Evolutionary conservation across 306 rosid genomes (phyloP).

Genomic region (Prunus padus): DNA sequence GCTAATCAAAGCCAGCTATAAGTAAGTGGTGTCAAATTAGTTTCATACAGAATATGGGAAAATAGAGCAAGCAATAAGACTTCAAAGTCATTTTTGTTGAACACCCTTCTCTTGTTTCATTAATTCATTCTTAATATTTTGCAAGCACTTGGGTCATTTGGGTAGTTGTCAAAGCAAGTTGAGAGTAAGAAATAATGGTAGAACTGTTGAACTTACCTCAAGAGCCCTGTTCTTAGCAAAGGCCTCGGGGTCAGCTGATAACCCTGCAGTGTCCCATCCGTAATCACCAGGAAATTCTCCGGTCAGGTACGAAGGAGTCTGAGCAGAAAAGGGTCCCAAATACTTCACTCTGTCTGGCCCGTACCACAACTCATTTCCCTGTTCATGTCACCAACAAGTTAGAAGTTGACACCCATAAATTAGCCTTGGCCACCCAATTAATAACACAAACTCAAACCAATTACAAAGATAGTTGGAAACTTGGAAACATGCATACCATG

Average conservation of each 20-base stretch:
- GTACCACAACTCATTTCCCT: constrained; percentile 84
- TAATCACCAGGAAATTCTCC: constrained; percentile 91
- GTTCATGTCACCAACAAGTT: constrained; percentile 7
- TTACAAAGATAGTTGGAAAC: not conserved
- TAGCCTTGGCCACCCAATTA: not conserved
- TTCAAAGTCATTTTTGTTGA: not conserved
- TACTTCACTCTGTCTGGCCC: constrained; percentile 89
- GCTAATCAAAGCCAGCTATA: too few species aligned
- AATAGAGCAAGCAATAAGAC: too few species aligned
- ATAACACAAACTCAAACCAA: not conserved
- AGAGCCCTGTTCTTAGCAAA: constrained; percentile 91
- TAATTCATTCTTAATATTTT: not conserved
- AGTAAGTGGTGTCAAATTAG: too few species aligned
- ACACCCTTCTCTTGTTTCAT: not conserved
- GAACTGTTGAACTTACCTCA: constrained; percentile 52
- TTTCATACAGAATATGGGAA: too few species aligned
- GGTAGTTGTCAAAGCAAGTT: not conserved
- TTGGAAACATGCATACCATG: constrained; percentile 49
- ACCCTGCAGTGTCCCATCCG: constrained; percentile 89
- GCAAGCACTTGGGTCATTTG: not conserved
- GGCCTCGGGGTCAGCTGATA: constrained; percentile 92
- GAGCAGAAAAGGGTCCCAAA: constrained; percentile 91
- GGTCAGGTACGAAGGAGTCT: constrained; percentile 75
- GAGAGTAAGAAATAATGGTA: not conserved
- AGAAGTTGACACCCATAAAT: constrained; percentile 9